Evolutionary conservation across 352 stramenopile genomes (phyloP), one percentile per base, ranked within the genome.

Genomic region (Phytophthora pini): DNA sequence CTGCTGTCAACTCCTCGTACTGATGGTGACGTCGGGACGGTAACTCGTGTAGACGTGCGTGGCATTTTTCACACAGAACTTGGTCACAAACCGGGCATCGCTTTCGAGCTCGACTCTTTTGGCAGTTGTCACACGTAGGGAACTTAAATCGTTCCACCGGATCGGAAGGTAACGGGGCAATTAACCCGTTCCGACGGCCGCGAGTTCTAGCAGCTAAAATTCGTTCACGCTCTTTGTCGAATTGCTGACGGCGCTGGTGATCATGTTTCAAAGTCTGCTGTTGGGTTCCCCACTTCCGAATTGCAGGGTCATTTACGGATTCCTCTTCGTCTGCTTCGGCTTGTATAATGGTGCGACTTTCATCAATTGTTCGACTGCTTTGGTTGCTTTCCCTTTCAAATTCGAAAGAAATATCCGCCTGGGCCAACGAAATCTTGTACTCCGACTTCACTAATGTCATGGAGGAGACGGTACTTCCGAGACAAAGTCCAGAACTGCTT

Each of bases 51-150:
- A 92, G 62, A 1, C 76, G 74, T 12, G 79, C 67, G 54, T 90
- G 76, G 27, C 83, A 92, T 12, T 77, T 80, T 65, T 89, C 79
- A 50, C 83, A 92, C 2, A 88, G 48, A 2, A 84, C 59, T 48
- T 89, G 81, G 4, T 89, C 79, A 40, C 83, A 92, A 15, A 67
- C 50, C 12, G 74, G 61, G 32, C 83, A 92, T 20, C 65, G 56
- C 41, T 88, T 90, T 3, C 72, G 67, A 13, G 81, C 77, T 60
- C 77, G 70, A 40, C 60, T 67, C 8, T 40, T 17, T 4, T 81
- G 68, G 51, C 83, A 92, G 43, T 88, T 89, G 12, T 83, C 68
- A 49, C 83, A 92, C 3, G 43, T 47, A 22, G 80, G 77, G 12
- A 78, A 79, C 48, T 83, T 88, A 9, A 73, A 46, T 39, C 70